Conservation (phyloP, 1,139 yeast genomes). For the Trichomonascaceae sp. region DNA sequence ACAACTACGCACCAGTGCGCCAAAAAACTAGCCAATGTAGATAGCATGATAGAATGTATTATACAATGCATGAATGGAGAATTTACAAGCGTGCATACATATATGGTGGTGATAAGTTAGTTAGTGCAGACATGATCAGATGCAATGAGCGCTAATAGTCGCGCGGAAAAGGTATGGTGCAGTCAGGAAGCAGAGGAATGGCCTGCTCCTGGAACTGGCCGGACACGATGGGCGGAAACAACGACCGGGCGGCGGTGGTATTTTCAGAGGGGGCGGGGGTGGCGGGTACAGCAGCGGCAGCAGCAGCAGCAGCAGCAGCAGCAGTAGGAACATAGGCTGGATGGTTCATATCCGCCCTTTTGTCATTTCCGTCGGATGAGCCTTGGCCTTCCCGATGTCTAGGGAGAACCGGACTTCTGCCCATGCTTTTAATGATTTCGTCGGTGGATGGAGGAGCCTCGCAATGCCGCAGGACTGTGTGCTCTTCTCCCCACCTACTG, state of each 20-base stretch:
- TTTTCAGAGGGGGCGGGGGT: neutral
- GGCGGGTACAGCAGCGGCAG: neutral
- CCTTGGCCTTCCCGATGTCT: neutral
- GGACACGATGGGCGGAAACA: constrained; percentile 15
- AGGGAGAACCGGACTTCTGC: constrained; percentile 1
- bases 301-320: neutral
- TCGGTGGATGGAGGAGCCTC: constrained; percentile 4
- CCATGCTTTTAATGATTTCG: constrained; percentile 4
- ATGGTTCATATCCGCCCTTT: neutral
- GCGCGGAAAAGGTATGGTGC: constrained; percentile 5
- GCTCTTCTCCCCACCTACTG: constrained; percentile 8
- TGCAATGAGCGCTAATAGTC: neutral
- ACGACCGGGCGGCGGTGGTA: constrained; percentile 3
- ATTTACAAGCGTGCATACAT: neutral
- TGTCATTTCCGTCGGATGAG: constrained; percentile 2
- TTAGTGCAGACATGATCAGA: no score
- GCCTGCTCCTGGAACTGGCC: constrained; percentile 14
- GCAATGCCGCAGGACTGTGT: constrained; percentile 6
- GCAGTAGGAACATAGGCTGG: neutral
- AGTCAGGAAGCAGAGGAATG: constrained; percentile 17
- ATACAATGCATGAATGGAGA: neutral
- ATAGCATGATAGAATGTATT: neutral
- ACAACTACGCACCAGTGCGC: constrained; percentile 51
- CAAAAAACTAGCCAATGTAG: neutral
- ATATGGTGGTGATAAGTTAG: no score